Base-by-base conservation (phyloP, 2,329 filamentous ascomycete species). In the Cephalotrichum gorgonifer region DNA sequence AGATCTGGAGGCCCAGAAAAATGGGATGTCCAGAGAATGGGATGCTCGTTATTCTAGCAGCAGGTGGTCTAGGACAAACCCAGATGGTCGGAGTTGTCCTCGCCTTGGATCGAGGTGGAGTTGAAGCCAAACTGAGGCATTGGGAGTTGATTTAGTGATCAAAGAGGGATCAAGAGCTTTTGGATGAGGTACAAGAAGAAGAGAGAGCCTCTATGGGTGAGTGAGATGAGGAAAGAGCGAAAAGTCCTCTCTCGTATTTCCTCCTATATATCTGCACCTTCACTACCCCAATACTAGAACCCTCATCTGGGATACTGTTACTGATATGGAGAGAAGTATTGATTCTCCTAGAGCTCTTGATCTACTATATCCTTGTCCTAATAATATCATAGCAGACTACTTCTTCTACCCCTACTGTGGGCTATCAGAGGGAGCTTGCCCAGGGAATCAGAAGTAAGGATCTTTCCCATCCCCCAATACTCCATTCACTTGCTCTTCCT, bases 351-450 rank as follows among this genome's bases (percentile, higher is more conserved):
- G 41, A 41, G 38, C 41, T 43, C 41, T 22, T 9, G 14, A 43
- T 43, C 41, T 43, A 43, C 41, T n/a, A n/a, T 44, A 44, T 44
- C 43, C 43, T 44, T 44, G n/a, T 44, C 43, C 27, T 15, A 30
- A 6, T 31, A 44, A 43, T n/a, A 12, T 26, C 22, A 43, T 43
- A n/a, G 42, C 26, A 22, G 42, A 43, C 17, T 14, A 43, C 22
- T 43, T 43, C 42, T 27, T 43, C 8, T 22, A 43, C 42, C 25
- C 42, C 42, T 43, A 43, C 42, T 22, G 42, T 43, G 22, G 42
- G 42, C 42, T 6, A 28, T 43, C 22, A 43, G 9, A 43, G 42
- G 42, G 42, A 25, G 15, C 42, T 43, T n/a, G 25, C 22, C 25
- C 42, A 15, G 20, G 42, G 42, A 27, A 43, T 7, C 6, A 43